Evolutionary conservation across 768 basidiomycete genomes (phyloP).

Genomic region (Russula sp.): DNA sequence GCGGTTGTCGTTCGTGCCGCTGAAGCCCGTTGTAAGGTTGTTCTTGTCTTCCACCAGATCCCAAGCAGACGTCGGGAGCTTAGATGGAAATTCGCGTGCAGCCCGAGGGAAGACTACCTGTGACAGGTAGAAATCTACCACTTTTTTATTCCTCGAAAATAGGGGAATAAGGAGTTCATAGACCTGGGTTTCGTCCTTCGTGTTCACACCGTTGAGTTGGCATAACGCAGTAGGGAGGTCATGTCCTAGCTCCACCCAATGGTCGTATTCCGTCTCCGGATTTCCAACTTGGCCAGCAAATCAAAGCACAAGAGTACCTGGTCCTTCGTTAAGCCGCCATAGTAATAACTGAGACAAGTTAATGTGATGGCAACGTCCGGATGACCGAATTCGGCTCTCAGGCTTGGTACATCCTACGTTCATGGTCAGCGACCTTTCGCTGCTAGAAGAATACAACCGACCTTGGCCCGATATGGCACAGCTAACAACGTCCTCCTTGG

Average conservation of each 20-base stretch:
- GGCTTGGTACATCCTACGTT: not conserved
- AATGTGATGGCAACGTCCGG: not conserved
- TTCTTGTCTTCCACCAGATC: constrained; percentile 1
- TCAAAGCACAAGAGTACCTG: not conserved
- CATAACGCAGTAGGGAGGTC: not conserved
- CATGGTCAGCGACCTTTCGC: not conserved
- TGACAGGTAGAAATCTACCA: constrained; percentile 1
- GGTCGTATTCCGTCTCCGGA: not conserved
- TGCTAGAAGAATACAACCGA: not conserved
- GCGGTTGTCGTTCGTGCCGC: not conserved
- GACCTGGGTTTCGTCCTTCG: not conserved
- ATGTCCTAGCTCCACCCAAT: not conserved
- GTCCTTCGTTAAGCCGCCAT: not conserved
- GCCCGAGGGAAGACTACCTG: not conserved
- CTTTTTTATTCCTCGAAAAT: not conserved
- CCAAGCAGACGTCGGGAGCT: not conserved
- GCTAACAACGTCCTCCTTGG: not conserved
- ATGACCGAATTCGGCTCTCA: not conserved
- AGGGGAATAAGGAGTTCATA: not conserved
- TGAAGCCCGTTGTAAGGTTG: not conserved
- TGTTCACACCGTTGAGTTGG: not conserved
- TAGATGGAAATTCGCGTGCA: not conserved
- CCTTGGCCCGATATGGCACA: constrained; percentile 2
- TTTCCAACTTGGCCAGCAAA: not conserved
- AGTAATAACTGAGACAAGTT: constrained; percentile 1